Evolutionary conservation across 192 early-diverging fungal genomes (phyloP), one percentile per base, ranked within the genome.

Genomic region (Thoreauomyces humboldtii): DNA sequence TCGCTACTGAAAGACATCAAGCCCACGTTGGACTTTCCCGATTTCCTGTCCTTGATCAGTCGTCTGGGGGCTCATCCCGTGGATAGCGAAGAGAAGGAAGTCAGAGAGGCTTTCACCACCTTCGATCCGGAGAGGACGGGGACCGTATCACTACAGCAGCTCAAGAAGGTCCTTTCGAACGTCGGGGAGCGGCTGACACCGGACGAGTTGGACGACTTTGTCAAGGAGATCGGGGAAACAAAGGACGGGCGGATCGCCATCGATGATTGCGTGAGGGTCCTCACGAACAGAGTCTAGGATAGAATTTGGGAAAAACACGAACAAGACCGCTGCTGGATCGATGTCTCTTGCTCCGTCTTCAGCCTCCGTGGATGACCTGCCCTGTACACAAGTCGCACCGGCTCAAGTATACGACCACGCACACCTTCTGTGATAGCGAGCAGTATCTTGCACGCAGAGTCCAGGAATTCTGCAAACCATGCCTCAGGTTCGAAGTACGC

Each of bases 41-140:
- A 57, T 19, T 57, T 57, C 55, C 33, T 57, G 55, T 34, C 55
- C 3, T 36, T 57, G 15, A 57, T 57, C 15, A 12, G 34, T 1
- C 55, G 55, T 36, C 17, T 19, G 32, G 12, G 7, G 12, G 34
- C 19, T 7, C 17, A 14, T 4, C 2, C 11, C 4, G 5, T 4
- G 4, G 33, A 15, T 5, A n/a, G 19, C 34, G 35, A 34, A 25
- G 32, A 57, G 38, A n/a, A 32, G n/a, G 55, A 57, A 34, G 2
- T 57, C n/a, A 15, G 35, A 3, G 55, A 31, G 14, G 55, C 55
- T 2, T 57, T 57, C 19, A 12, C 34, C 19, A 36, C 38, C 12
- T 37, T 57, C 34, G 55, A 57, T 34, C 15, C 32, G 55, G 31
- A 57, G 55, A 32, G 55, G 4, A 57, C 31, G 2, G 55, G 55